Percentiles rank a stretch among this genome's conserved stretches.
phyloP scores from a whole-genome alignment of 2,329 filamentous ascomycete genomes.

The Fonsecaea monophora region DNA sequence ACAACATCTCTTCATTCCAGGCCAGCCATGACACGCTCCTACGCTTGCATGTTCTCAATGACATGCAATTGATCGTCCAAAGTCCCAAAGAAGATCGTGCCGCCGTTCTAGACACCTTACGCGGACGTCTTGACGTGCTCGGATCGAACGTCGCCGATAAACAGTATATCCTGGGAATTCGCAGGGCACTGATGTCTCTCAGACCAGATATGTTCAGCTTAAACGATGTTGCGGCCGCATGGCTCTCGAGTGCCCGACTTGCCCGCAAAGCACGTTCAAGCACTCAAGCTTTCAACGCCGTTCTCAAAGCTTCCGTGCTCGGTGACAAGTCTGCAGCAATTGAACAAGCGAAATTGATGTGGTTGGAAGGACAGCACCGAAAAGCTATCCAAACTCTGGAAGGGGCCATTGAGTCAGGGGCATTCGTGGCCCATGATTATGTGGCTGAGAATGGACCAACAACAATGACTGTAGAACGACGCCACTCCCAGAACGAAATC shows the following conservation, averaged over 20 bases:
- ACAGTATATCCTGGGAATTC: conserved; percentile 86
- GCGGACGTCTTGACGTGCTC: conserved; percentile 82
- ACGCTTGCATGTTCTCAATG: conserved; percentile 83
- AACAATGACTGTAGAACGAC: conserved; percentile 49
- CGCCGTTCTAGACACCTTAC: conserved; percentile 62
- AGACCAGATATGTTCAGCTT: conserved; percentile 67
- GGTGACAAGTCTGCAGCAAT: conserved; percentile 88
- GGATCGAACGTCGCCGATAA: conserved; percentile 92
- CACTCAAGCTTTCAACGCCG: conserved; percentile 90
- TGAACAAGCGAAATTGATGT: conserved; percentile 89
- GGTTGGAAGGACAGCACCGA: conserved; percentile 90
- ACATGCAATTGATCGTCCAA: conserved; percentile 72
- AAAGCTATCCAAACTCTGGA: conserved; percentile 94
- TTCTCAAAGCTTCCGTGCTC: conserved; percentile 83
- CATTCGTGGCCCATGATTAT: conserved; percentile 65
- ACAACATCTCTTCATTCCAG: conserved; percentile 79
- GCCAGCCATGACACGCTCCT: conserved; percentile 84
- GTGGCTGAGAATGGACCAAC: conserved; percentile 46
- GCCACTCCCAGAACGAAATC: conserved; percentile 60
- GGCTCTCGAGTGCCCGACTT: conserved; percentile 83
- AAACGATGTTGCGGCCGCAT: conserved; percentile 78
- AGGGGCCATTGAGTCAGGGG: conserved; percentile 80
- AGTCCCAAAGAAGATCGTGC: conserved; percentile 54
- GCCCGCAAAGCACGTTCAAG: conserved; percentile 84
- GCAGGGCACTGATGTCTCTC: conserved; percentile 85